Evolutionary conservation across 345 rosid genomes (phyloP), one percentile per base, ranked within the genome.

Genomic region (Angophora floribunda): DNA sequence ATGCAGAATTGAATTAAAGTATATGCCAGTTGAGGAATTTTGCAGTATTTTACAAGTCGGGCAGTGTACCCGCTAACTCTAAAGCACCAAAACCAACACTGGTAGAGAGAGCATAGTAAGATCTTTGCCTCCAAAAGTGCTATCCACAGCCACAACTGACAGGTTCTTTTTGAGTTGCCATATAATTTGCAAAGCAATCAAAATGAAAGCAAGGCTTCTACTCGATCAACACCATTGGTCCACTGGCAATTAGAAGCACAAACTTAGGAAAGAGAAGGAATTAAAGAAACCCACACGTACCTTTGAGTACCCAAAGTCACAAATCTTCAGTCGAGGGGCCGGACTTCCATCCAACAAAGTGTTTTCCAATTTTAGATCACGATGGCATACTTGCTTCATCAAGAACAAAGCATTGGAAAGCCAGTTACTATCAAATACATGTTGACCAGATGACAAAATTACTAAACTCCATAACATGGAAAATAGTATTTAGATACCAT

Each of bases 231-330:
- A 75, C 26, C 82, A 75, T 75, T 75, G 49, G 22, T 44, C 82
- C 47, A 75, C 32, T 30, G 78, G 87, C 70, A 78, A 32, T 13
- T 19, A 52, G 16, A 75, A 36, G 30, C 52, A 44, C 5, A 7
- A 51, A 15, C 51, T 28, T 44, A 52, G 41, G 26, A 85, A 51
- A 47, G 44, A 50, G 51, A 57, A 41, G 36, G 87, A 36, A 78
- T 63, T 28, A 85, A 88, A 52, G 63, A 85, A 36, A 87, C 45
- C 75, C 51, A 84, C 45, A 49, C 65, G 65, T 90, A 97, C 99
- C 99, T 98, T 98, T n/a, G 99, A 97, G 90, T 95, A 98, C 51
- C 98, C 98, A 90, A 98, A 98, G 90, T 98, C 99, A 53, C 99
- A 95, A 9, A 98, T 98, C 93, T 98, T 98, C 87, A 98, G 91